A percentile compares a stretch with the other conserved stretches of the same genome.
Conservation (phyloP, 352 stramenopile species). For the Globisporangium abappressorium region DNA sequence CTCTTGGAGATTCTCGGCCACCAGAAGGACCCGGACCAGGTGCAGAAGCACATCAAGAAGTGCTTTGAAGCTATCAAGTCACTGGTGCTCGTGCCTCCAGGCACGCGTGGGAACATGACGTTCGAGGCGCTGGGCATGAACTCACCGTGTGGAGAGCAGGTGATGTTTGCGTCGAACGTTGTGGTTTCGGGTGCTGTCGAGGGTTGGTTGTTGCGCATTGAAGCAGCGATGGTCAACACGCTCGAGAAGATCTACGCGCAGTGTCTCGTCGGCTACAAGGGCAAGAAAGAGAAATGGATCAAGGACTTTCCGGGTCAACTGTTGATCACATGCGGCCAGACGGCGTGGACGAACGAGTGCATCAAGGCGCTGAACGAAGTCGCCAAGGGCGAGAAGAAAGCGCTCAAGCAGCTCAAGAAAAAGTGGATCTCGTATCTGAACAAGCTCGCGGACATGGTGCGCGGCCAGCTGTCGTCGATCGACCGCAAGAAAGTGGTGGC, state of each 20-base stretch:
- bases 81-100: slow-evolving; percentile 58
- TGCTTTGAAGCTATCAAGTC: slow-evolving; percentile 91
- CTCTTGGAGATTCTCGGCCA: slow-evolving; percentile 84
- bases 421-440: slow-evolving; percentile 94
- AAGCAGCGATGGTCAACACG: slow-evolving; percentile 81
- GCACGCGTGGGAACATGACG: slow-evolving; percentile 71
- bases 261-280: slow-evolving; percentile 85
- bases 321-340: slow-evolving; percentile 92
- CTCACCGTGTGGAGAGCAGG: slow-evolving; percentile 86
- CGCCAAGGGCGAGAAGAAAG: slow-evolving; percentile 88
- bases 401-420: slow-evolving; percentile 91
- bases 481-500: slow-evolving; percentile 96
- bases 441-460: slow-evolving; percentile 93
- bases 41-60: slow-evolving; percentile 91
- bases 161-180: slow-evolving; percentile 84
- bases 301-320: slow-evolving; percentile 92
- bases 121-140: slow-evolving; percentile 90
- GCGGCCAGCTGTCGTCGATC: slow-evolving; percentile 81
- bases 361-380: slow-evolving; percentile 92
- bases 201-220: slow-evolving; percentile 84
- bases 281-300: slow-evolving; percentile 96
- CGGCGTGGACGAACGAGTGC: slow-evolving; percentile 92
- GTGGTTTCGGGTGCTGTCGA: slow-evolving; percentile 89
- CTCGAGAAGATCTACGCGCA: slow-evolving; percentile 85
- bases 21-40: slow-evolving; percentile 85